A percentile compares a stretch with the other conserved stretches of the same genome.
Evolutionary conservation across 352 stramenopile genomes (phyloP).

Genomic region (Globisporangium perplexum): DNA sequence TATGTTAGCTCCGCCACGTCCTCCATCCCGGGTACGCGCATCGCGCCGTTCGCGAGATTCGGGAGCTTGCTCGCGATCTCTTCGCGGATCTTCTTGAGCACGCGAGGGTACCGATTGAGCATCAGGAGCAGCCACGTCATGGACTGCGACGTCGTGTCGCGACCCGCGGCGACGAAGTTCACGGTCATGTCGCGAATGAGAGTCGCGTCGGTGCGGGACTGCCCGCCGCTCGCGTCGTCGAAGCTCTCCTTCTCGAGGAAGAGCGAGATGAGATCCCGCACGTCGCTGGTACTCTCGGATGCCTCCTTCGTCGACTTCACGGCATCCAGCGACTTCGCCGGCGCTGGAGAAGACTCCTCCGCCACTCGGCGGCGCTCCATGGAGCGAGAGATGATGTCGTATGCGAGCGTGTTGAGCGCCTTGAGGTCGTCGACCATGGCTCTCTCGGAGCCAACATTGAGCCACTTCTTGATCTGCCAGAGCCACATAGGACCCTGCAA

Average conservation of each 20-base stretch:
- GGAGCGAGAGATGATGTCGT: conserved; percentile 11
- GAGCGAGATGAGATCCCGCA: conserved; percentile 36
- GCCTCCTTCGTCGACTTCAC: background rate
- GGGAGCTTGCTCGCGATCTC: conserved; percentile 27
- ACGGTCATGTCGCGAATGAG: conserved; percentile 78
- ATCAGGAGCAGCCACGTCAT: conserved; percentile 77
- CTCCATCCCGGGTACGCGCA: conserved; percentile 13
- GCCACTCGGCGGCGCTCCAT: background rate
- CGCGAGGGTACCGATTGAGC: conserved; percentile 49
- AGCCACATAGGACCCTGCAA: conserved; percentile 16
- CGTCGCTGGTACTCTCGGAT: background rate
- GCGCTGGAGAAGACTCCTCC: background rate
- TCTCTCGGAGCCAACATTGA: conserved; percentile 16
- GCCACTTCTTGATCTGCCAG: conserved; percentile 18
- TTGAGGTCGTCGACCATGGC: conserved; percentile 3
- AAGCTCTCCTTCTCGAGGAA: conserved; percentile 31
- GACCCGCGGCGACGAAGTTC: conserved; percentile 72
- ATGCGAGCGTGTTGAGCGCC: conserved; percentile 9
- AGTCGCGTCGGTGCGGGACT: conserved; percentile 1
- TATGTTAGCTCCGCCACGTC: conserved; percentile 39
- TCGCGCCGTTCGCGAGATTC: conserved; percentile 8
- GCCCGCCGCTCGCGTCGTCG: conserved; percentile 4
- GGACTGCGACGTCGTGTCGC: conserved; percentile 67
- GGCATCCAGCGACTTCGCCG: background rate
- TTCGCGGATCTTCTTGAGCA: conserved; percentile 22